A percentile compares a stretch with the other conserved stretches of the same genome.
These are phyloP conservation scores for Erodium moschatum DNA, from an alignment of 441 rosid species.

Conservation along the genomic window DNA sequence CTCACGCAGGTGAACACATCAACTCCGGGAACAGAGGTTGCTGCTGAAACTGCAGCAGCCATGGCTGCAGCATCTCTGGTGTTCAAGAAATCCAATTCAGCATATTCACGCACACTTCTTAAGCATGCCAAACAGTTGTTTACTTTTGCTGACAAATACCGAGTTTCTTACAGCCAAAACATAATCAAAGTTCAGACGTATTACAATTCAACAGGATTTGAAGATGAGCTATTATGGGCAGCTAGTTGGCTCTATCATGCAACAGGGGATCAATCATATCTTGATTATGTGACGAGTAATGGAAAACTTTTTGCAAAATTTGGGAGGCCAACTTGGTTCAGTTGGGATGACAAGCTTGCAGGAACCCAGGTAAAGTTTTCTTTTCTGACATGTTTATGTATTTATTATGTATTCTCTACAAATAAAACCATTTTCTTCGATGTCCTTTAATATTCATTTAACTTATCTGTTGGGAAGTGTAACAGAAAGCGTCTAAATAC, in stretches of 20 bases:
- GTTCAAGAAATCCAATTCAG: conserved; percentile 48
- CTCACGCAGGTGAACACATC: conserved; percentile 54
- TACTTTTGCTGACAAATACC: conserved; percentile 55
- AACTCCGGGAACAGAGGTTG: conserved; percentile 80
- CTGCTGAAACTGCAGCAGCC: conserved; percentile 96
- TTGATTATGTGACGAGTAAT: conserved; percentile 51
- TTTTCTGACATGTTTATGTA: conserved; percentile 2
- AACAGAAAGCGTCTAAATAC: background rate
- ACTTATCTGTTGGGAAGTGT: background rate
- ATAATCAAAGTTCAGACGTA: conserved; percentile 51
- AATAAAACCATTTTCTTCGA: background rate
- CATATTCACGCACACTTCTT: conserved; percentile 62
- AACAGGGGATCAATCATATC: conserved; percentile 59
- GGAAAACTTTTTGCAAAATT: conserved; percentile 60
- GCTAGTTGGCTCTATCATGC: conserved; percentile 94
- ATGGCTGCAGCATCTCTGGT: conserved; percentile 89
- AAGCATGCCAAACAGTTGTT: conserved; percentile 71
- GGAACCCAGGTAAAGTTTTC: conserved; percentile 59
- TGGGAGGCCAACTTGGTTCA: conserved; percentile 87
- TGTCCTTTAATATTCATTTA: background rate
- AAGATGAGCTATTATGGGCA: conserved; percentile 90
- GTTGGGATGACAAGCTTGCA: conserved; percentile 94
- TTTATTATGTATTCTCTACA: background rate
- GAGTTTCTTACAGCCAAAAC: conserved; percentile 55
- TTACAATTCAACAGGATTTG: conserved; percentile 80